Percentiles rank a stretch among this genome's conserved stretches.
Evolutionary conservation across 192 early-diverging fungal species (phyloP).

Genomic region (Podila verticillata): DNA sequence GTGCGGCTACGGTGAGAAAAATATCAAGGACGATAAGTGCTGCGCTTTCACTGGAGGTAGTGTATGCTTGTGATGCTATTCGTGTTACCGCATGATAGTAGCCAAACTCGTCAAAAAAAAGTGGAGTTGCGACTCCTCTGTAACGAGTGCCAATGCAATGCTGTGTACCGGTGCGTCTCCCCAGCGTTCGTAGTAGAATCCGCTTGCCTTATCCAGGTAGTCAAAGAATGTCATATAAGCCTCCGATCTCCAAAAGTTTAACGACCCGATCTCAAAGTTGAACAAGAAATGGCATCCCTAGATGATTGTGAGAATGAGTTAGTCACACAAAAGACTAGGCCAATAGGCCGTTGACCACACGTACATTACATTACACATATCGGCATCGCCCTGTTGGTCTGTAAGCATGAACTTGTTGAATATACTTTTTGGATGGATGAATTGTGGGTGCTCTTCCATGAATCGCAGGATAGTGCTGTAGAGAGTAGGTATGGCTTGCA

Average conservation of each 20-base stretch:
- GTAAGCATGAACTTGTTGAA: too few species aligned
- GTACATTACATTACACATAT: too few species aligned
- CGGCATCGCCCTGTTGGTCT: too few species aligned
- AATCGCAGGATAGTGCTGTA: slow-evolving; percentile 25
- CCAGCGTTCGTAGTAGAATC: slow-evolving; percentile 86
- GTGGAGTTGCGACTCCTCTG: slow-evolving; percentile 68
- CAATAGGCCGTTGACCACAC: too few species aligned
- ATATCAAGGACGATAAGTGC: too few species aligned
- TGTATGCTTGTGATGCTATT: too few species aligned
- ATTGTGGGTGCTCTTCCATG: slow-evolving; percentile 52
- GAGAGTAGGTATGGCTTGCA: too few species aligned
- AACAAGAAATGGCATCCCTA: slow-evolving; percentile 82
- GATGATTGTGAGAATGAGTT: too few species aligned
- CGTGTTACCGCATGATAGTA: slow-evolving; percentile 60
- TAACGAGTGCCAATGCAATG: slow-evolving; percentile 63
- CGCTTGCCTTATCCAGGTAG: slow-evolving; percentile 74
- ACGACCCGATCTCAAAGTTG: slow-evolving; percentile 78
- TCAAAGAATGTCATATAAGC: slow-evolving; percentile 74
- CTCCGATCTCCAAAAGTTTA: slow-evolving; percentile 68
- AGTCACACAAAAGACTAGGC: too few species aligned
- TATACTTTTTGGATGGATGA: slow-evolving; percentile 50
- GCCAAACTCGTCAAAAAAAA: slow-evolving; percentile 77
- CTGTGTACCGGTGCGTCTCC: slow-evolving; percentile 78
- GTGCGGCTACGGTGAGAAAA: too few species aligned
- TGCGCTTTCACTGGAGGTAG: too few species aligned